Conservation (phyloP, 2,329 filamentous ascomycete species). For the Aspergillus persii region DNA sequence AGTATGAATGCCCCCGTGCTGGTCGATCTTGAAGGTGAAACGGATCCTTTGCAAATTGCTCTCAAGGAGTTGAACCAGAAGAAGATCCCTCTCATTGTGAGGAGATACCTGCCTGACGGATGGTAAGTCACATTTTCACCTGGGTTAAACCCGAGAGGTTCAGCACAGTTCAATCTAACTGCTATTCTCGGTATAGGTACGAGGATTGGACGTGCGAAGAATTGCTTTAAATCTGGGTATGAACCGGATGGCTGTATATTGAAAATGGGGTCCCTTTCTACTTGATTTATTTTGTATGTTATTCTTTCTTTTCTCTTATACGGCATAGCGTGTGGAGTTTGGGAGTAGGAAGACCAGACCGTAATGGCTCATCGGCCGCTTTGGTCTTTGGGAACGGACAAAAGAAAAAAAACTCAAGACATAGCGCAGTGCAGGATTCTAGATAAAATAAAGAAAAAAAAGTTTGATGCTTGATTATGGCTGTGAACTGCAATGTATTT, state of each 20-base stretch:
- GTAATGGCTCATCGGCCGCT: conserved; percentile 11
- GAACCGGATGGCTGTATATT: conserved; percentile 16
- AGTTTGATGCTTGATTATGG: conserved; percentile 7
- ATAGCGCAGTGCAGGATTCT: conserved; percentile 14
- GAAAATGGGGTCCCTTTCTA: conserved; percentile 19
- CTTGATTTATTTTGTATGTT: conserved; percentile 22
- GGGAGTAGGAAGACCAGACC: conserved; percentile 23
- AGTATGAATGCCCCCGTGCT: conserved; percentile 98
- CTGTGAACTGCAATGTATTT: background rate
- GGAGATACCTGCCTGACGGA: conserved; percentile 94
- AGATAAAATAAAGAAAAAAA: conserved; percentile 16
- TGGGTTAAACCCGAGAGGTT: background rate
- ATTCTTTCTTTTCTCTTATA: conserved; percentile 18
- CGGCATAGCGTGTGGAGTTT: conserved; percentile 45
- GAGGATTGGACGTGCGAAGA: conserved; percentile 99
- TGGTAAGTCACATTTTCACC: conserved; percentile 59
- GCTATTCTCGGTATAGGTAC: conserved; percentile 59
- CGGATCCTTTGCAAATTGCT: conserved; percentile 93
- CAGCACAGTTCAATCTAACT: conserved; percentile 8
- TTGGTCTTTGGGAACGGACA: conserved; percentile 12
- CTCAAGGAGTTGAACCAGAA: conserved; percentile 97
- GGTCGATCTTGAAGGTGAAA: conserved; percentile 95
- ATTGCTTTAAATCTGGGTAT: conserved; percentile 55
- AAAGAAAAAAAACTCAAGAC: conserved; percentile 10
- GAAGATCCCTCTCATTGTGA: conserved; percentile 95